phyloP scores from a whole-genome alignment of 805 yeast genomes.

The Yamadazyma scolyti region DNA sequence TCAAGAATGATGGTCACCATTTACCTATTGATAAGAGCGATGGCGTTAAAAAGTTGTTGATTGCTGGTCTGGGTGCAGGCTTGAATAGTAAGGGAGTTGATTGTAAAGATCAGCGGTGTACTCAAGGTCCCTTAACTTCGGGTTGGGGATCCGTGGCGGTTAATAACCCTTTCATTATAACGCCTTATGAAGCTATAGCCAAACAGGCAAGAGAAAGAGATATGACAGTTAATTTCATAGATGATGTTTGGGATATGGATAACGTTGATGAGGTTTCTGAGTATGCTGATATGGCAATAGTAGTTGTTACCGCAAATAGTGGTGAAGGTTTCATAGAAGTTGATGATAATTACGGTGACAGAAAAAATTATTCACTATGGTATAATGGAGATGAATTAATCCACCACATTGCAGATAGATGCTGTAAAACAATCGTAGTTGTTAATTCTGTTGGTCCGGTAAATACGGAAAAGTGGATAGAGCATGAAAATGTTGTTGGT shows the following conservation, averaged over 20 bases:
- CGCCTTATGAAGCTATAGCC: constrained; percentile 56
- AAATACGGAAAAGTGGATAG: constrained; percentile 54
- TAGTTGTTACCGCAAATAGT: constrained; percentile 51
- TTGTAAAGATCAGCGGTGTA: constrained; percentile 50
- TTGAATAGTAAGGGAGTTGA: constrained; percentile 49
- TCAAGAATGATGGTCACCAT: constrained; percentile 49
- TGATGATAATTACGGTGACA: constrained; percentile 57
- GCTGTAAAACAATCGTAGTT: constrained; percentile 54
- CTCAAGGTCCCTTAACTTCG: constrained; percentile 50
- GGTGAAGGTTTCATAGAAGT: constrained; percentile 60
- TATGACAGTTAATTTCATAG: constrained; percentile 41
- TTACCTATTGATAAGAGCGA: constrained; percentile 48
- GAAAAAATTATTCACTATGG: constrained; percentile 53
- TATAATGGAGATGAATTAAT: constrained; percentile 56
- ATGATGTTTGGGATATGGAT: constrained; percentile 45
- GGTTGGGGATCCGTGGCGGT: constrained; percentile 70
- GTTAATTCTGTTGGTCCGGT: constrained; percentile 62
- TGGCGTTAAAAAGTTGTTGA: constrained; percentile 37
- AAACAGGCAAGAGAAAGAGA: constrained; percentile 43
- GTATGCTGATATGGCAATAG: constrained; percentile 49
- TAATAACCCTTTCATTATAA: constrained; percentile 51
- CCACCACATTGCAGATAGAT: constrained; percentile 43
- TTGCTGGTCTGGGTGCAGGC: constrained; percentile 55
- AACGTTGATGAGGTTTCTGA: constrained; percentile 43
- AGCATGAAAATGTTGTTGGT: constrained; percentile 55